phyloP scores from a whole-genome alignment of 1,139 yeast genomes.

The Hemisphaericaspora subhashii region DNA sequence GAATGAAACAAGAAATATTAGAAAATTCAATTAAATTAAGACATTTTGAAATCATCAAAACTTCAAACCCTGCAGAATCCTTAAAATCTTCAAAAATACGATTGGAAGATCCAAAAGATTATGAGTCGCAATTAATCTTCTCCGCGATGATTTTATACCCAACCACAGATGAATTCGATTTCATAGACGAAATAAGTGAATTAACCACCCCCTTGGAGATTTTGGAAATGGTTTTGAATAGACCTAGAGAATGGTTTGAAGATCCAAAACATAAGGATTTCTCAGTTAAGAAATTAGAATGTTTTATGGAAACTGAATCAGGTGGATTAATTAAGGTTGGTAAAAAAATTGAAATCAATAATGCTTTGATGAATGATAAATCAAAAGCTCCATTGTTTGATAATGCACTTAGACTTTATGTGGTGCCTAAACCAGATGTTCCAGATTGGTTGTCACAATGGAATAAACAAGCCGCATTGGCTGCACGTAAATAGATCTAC shows the following conservation, averaged over 20 bases:
- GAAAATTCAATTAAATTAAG: constrained; percentile 57
- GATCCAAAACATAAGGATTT: constrained; percentile 64
- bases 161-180: constrained; percentile 80
- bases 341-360: constrained; percentile 66
- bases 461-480: constrained; percentile 64
- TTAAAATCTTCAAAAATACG: constrained; percentile 48
- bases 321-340: constrained; percentile 91
- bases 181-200: constrained; percentile 72
- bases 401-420: constrained; percentile 66
- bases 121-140: constrained; percentile 74
- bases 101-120: constrained; percentile 70
- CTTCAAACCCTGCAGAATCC: constrained; percentile 51
- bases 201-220: constrained; percentile 61
- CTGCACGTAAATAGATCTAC: constrained; percentile 34
- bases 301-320: constrained; percentile 74
- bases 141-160: constrained; percentile 87
- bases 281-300: constrained; percentile 58
- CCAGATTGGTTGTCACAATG: constrained; percentile 65
- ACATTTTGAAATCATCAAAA: constrained; percentile 48
- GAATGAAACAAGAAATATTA: constrained; percentile 37
- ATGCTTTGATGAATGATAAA: constrained; percentile 58
- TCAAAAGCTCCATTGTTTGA: constrained; percentile 82
- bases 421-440: constrained; percentile 74
- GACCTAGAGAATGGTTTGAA: constrained; percentile 73
- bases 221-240: constrained; percentile 53